A percentile compares a stretch with the other conserved stretches of the same genome.
These are phyloP conservation scores for Monilinia laxa DNA, from an alignment of 2,329 filamentous ascomycete genomes.

Conservation along the genomic window DNA sequence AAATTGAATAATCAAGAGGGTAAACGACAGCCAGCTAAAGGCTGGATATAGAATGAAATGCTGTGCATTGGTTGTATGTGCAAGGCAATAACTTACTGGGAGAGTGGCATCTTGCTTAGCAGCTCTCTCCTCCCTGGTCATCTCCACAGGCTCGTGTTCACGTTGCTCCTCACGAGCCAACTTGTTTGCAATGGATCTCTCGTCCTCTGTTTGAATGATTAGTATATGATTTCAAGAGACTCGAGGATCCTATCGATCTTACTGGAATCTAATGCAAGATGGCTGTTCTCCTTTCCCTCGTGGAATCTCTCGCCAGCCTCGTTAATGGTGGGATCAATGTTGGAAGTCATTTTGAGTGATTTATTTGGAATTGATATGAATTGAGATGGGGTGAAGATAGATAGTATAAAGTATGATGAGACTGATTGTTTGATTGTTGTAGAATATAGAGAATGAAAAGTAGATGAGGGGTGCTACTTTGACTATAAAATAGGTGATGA, in stretches of 20 bases:
- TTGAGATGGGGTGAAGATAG: not conserved
- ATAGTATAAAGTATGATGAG: not conserved
- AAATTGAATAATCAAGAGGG: not conserved
- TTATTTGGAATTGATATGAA: not conserved
- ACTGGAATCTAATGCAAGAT: slow-evolving; percentile 72
- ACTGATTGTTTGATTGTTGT: not conserved
- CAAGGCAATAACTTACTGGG: slow-evolving; percentile 46
- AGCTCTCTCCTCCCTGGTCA: slow-evolving; percentile 34
- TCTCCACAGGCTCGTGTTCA: slow-evolving; percentile 48
- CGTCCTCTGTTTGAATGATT: slow-evolving; percentile 55
- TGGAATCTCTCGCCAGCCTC: slow-evolving; percentile 74
- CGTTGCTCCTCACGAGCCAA: slow-evolving; percentile 58
- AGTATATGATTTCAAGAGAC: slow-evolving; percentile 11
- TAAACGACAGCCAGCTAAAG: not conserved
- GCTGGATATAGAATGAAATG: not conserved
- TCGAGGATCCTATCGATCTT: slow-evolving; percentile 36
- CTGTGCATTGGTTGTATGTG: not conserved
- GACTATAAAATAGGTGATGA: slow-evolving; percentile 16
- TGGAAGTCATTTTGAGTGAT: slow-evolving; percentile 32
- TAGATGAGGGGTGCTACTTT: not conserved
- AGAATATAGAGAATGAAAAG: not conserved
- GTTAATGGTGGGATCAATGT: slow-evolving; percentile 68
- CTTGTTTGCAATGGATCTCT: slow-evolving; percentile 70
- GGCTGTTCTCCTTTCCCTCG: slow-evolving; percentile 69
- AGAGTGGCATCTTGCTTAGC: slow-evolving; percentile 55